A percentile compares a stretch with the other conserved stretches of the same genome.
Conservation (phyloP, 2,329 filamentous ascomycete species). For the Fusarium sp. region DNA sequence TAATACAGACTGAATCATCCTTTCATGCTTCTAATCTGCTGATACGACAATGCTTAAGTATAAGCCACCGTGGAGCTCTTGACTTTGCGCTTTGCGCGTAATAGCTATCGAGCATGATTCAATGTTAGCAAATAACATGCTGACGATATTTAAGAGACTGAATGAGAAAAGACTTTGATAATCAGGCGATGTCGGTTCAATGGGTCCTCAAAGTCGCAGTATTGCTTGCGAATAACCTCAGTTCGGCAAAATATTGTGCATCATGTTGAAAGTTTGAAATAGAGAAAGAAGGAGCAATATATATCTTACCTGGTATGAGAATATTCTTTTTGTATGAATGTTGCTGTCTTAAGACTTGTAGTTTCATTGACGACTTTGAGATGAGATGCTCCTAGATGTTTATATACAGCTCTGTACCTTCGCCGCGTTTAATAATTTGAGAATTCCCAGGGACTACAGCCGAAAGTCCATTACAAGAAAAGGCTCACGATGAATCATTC, state of each 20-base stretch:
- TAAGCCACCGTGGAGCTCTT: too few relatives aligned
- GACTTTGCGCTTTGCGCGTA: too few relatives aligned
- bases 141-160: neutral
- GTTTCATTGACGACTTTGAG: too few relatives aligned
- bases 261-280: neutral
- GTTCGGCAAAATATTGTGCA: slow-evolving; percentile 37
- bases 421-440: accelerated
- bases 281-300: accelerated
- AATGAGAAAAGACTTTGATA: neutral
- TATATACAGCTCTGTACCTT: neutral
- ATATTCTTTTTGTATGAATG: accelerated
- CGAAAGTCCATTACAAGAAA: accelerated
- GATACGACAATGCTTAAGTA: too few relatives aligned
- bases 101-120: neutral
- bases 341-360: too few relatives aligned
- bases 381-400: neutral
- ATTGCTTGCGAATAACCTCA: slow-evolving; percentile 18
- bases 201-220: slow-evolving; percentile 29
- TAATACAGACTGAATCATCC: too few relatives aligned
- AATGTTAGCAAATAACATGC: neutral
- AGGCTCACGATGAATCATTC: slow-evolving; percentile 13
- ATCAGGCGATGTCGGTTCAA: slow-evolving; percentile 35
- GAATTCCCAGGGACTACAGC: accelerated
- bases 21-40: too few relatives aligned
- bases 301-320: neutral